Conservation (phyloP, 257 asterid genomes). For the Pogostemon cablin region DNA sequence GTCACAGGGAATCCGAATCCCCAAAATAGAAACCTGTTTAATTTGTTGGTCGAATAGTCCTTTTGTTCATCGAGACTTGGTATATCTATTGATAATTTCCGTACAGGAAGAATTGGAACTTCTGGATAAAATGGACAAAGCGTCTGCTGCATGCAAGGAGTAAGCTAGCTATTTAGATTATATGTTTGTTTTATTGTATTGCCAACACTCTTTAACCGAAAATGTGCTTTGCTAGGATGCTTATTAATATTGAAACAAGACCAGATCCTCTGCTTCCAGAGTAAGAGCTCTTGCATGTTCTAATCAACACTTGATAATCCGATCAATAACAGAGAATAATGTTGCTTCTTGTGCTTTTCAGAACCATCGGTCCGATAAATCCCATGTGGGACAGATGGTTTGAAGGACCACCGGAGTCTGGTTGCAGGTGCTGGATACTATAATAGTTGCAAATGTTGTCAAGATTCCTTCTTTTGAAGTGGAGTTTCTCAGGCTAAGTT, state of each 20-base stretch:
- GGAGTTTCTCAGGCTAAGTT: slow-evolving; percentile 7
- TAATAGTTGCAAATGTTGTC: slow-evolving; percentile 36
- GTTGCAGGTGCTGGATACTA: slow-evolving; percentile 92
- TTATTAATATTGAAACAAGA: slow-evolving; percentile 57
- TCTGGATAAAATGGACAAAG: slow-evolving; percentile 80
- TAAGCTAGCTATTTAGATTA: slow-evolving; percentile 43
- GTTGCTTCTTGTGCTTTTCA: slow-evolving; percentile 33
- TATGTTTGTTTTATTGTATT: slow-evolving; percentile 8
- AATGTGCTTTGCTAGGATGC: slow-evolving; percentile 51
- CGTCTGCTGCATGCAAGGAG: slow-evolving; percentile 92
- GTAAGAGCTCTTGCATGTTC: slow-evolving; percentile 52
- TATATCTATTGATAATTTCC: slow-evolving; percentile 2
- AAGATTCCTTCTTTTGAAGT: neutral
- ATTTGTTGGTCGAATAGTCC: neutral
- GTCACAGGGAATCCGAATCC: too few relatives aligned
- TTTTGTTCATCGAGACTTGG: neutral
- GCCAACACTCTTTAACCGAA: slow-evolving; percentile 21
- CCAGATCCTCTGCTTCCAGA: slow-evolving; percentile 84
- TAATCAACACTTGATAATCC: neutral
- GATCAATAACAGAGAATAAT: slow-evolving; percentile 9
- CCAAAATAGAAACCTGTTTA: too few relatives aligned
- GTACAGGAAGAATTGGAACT: slow-evolving; percentile 85
- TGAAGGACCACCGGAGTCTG: slow-evolving; percentile 80
- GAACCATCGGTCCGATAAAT: slow-evolving; percentile 79
- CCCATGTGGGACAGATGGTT: slow-evolving; percentile 96